Evolutionary conservation across 2,329 filamentous ascomycete species (phyloP).

Genomic region (Ascomycota sp.): DNA sequence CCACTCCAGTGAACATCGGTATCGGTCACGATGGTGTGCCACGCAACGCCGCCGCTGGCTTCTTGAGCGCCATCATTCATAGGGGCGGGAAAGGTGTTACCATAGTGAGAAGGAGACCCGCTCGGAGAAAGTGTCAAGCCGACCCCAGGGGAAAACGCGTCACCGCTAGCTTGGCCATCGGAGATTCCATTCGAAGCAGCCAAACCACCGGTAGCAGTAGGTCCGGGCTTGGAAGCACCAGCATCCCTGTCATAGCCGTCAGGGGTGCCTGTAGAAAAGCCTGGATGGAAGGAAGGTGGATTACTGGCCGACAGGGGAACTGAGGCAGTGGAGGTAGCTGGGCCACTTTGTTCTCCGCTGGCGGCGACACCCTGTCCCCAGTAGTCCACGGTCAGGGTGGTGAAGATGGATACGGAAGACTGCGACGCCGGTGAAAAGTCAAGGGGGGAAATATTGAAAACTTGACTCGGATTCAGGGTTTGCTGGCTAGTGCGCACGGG

Average conservation of each 20-base stretch:
- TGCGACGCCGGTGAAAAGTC: constrained; percentile 3
- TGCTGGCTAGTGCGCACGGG: constrained; percentile 5
- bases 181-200: constrained; percentile 3
- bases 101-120: not conserved
- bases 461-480: constrained; percentile 8
- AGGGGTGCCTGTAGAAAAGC: not conserved
- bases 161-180: constrained; percentile 1
- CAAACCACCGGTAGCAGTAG: constrained; percentile 3
- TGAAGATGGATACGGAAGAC: constrained; percentile 10
- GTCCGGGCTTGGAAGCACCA: constrained; percentile 3
- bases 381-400: constrained; percentile 15
- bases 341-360: not conserved
- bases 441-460: constrained; percentile 7
- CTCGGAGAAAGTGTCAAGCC: not conserved
- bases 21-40: constrained; percentile 7
- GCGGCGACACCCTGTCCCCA: constrained; percentile 8
- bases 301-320: constrained; percentile 3
- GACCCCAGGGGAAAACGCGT: not conserved
- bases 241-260: constrained; percentile 1
- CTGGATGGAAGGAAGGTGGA: constrained; percentile 1
- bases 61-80: constrained; percentile 1
- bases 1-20: constrained; percentile 6
- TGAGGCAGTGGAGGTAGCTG: constrained; percentile 1
- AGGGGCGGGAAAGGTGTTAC: constrained; percentile 1
- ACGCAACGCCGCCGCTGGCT: constrained; percentile 1